phyloP scores from a whole-genome alignment of 2,329 filamentous ascomycete genomes.

The Aspergillus novofumigatus region DNA sequence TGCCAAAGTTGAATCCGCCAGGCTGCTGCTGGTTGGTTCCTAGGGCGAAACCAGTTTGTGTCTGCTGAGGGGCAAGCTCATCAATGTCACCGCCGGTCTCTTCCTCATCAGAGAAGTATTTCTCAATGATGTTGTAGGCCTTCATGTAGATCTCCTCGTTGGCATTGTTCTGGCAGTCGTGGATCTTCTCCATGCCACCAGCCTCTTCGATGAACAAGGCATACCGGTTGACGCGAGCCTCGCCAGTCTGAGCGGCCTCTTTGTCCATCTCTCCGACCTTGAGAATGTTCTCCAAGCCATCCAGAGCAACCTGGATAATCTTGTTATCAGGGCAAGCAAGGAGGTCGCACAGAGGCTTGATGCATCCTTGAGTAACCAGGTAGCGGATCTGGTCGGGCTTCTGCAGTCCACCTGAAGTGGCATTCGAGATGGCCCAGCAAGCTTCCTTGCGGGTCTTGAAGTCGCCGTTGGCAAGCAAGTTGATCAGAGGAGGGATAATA shows the following conservation, averaged over 20 bases:
- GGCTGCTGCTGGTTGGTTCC: slow-evolving; percentile 60
- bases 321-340: slow-evolving; percentile 98
- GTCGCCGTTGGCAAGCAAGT: slow-evolving; percentile 92
- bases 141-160: slow-evolving; percentile 99
- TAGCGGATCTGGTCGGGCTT: slow-evolving; percentile 99
- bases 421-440: slow-evolving; percentile 99
- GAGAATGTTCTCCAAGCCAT: slow-evolving; percentile 97
- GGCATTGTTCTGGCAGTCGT: slow-evolving; percentile 99
- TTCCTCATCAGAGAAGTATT: slow-evolving; percentile 99
- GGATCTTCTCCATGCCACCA: slow-evolving; percentile 99
- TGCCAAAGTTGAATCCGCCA: slow-evolving; percentile 89
- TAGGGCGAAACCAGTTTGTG: slow-evolving; percentile 70
- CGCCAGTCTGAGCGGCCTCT: slow-evolving; percentile 61
- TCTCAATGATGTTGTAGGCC: slow-evolving; percentile 99
- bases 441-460: slow-evolving; percentile 99
- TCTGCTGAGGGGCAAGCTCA: slow-evolving; percentile 68
- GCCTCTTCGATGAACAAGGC: slow-evolving; percentile 98
- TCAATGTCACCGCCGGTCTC: slow-evolving; percentile 74
- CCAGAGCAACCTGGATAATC: slow-evolving; percentile 97
- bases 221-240: slow-evolving; percentile 76
- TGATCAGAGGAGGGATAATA: slow-evolving; percentile 93
- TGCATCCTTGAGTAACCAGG: slow-evolving; percentile 87
- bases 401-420: slow-evolving; percentile 93
- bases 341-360: slow-evolving; percentile 94
- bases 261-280: slow-evolving; percentile 99